Evolutionary conservation across 2,329 filamentous ascomycete genomes (phyloP), one percentile per base, ranked within the genome.

Genomic region (Chaetomiaceae sp.): DNA sequence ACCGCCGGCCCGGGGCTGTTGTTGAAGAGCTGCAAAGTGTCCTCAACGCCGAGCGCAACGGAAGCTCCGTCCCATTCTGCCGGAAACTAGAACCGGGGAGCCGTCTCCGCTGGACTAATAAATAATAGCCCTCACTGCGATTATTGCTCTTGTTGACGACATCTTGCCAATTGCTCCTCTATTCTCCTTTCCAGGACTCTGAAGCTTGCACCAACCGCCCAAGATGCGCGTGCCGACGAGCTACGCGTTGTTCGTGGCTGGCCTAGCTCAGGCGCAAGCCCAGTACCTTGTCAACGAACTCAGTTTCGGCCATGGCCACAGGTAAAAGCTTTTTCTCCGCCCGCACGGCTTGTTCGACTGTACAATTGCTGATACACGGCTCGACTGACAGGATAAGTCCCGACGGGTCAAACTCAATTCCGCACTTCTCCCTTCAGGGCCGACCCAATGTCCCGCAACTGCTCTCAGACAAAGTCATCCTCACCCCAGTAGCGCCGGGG

Each of bases 381-480:
- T 16, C 34, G 30, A 52, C 34, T 18, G 48, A 60, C 60, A 86
- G 84, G 62, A 81, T 94, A 73, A 86, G 86, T 46, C 78, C 81
- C 37, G 77, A 82, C 61, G 73, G 75, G 48, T 71, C 77, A 47
- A 69, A 71, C 23, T 68, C 69, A 20, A 72, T 85, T 45, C 79
- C 80, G 56, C 71, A 78, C 66, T 85, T 81, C 65, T 67, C 71
- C 53, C 68, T 82, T 56, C 71, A 76, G 51, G 81, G 81, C 66
- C 74, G 73, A 40, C 81, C 81, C 25, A 67, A 73, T 57, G 61
- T 69, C 32, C 82, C 82, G 60, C 80, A 86, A 64, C 69, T 86
- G 55, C 81, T 96, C 55, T 95, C 90, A 61, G 92, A 97, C 76
- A 90, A 91, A 68, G 67, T 97, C 55, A 87, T 99, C 67, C 81